Evolutionary conservation across 257 asterid genomes (phyloP).

Genomic region (Linderniella brevidens): DNA sequence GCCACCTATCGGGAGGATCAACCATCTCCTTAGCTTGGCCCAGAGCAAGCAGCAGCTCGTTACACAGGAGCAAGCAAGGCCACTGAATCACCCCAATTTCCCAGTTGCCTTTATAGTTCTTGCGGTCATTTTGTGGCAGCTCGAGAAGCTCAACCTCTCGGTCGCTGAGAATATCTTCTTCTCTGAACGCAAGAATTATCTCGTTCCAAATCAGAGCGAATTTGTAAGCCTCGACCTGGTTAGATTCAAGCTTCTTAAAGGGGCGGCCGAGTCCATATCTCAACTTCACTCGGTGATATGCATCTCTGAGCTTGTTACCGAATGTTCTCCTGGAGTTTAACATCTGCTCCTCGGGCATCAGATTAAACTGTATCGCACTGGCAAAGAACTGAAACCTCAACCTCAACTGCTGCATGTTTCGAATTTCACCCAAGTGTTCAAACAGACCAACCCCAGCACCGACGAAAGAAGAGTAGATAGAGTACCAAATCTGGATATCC

Average conservation of each 20-base stretch:
- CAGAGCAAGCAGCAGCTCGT: conserved; percentile 76
- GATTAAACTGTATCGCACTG: conserved; percentile 90
- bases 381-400: conserved; percentile 97
- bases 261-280: conserved; percentile 93
- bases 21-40: conserved; percentile 58
- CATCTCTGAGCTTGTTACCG: conserved; percentile 69
- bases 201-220: conserved; percentile 98
- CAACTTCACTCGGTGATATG: conserved; percentile 65
- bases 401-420: conserved; percentile 86
- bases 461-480: conserved; percentile 76
- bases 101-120: conserved; percentile 51
- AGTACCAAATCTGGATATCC: conserved; percentile 96
- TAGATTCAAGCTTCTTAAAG: conserved; percentile 79
- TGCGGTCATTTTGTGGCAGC: conserved; percentile 62
- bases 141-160: conserved; percentile 89
- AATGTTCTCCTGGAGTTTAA: conserved; percentile 57
- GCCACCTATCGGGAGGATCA: conserved; percentile 40
- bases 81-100: conserved; percentile 84
- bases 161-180: conserved; percentile 82
- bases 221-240: conserved; percentile 90
- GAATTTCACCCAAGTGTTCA: conserved; percentile 97
- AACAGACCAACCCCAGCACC: conserved; percentile 91
- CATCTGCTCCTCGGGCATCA: conserved; percentile 98
- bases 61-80: conserved; percentile 95
- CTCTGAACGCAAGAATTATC: conserved; percentile 70